Percentiles rank a stretch among this genome's conserved stretches.
Evolutionary conservation across 1,284 basidiomycete species (phyloP).

Genomic region (Naganishia albida): DNA sequence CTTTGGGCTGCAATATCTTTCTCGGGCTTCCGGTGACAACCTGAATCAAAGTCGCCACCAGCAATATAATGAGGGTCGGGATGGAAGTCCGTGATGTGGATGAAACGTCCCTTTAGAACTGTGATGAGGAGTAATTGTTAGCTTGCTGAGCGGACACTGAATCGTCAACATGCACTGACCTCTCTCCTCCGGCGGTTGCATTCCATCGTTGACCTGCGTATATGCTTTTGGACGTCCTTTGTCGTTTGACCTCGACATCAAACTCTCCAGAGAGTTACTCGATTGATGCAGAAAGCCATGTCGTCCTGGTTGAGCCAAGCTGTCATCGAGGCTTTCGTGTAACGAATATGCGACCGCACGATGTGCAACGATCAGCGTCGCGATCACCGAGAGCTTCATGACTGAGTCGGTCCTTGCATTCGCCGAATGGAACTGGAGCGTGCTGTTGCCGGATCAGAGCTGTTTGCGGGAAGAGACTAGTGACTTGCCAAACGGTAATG

Average conservation of each 20-base stretch:
- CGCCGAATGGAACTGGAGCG: too few species aligned
- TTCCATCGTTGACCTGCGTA: not conserved
- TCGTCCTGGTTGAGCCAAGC: not conserved
- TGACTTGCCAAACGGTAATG: too few species aligned
- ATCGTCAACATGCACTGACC: not conserved
- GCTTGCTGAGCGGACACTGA: not conserved
- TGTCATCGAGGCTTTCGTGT: not conserved
- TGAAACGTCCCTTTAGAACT: slow-evolving; percentile 48
- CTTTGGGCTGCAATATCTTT: slow-evolving; percentile 21
- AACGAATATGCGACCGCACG: not conserved
- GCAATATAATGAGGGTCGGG: slow-evolving; percentile 52
- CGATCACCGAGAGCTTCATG: slow-evolving; percentile 16
- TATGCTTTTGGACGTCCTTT: not conserved
- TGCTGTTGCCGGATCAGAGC: too few species aligned
- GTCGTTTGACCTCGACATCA: slow-evolving; percentile 9
- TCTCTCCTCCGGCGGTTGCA: slow-evolving; percentile 3
- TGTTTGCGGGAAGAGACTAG: not conserved
- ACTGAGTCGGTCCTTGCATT: too few species aligned
- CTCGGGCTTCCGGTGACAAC: slow-evolving; percentile 45
- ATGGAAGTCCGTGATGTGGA: slow-evolving; percentile 55
- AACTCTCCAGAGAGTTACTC: not conserved
- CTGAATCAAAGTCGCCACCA: slow-evolving; percentile 47
- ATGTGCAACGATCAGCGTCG: slow-evolving; percentile 4
- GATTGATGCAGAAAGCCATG: not conserved
- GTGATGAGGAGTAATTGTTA: too few species aligned